A percentile compares a stretch with the other conserved stretches of the same genome.
Conservation (phyloP, 257 asterid species). For the Prunella vulgaris region DNA sequence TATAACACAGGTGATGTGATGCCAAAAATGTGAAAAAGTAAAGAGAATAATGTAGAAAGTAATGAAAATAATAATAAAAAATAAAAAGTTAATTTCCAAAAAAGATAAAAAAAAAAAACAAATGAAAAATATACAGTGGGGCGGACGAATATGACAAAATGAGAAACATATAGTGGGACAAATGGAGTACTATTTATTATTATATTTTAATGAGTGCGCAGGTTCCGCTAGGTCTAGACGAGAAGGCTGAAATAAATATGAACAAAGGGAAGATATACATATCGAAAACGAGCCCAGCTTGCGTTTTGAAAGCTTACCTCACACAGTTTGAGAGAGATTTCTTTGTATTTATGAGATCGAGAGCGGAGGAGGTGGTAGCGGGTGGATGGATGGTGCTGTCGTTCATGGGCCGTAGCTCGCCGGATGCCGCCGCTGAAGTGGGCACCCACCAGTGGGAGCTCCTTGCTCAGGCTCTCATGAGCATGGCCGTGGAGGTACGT, state of each 20-base stretch:
- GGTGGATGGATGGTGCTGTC: slow-evolving; percentile 66
- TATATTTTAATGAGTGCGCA: slow-evolving; percentile 7
- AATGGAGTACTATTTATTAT: too few species aligned
- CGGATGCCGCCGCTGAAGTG: slow-evolving; percentile 40
- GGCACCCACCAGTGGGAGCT: slow-evolving; percentile 69
- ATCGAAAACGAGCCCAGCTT: slow-evolving; percentile 44
- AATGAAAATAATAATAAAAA: too few species aligned
- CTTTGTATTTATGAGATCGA: slow-evolving; percentile 37
- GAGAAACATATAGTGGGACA: too few species aligned
- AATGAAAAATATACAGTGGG: too few species aligned
- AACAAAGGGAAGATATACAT: slow-evolving; percentile 69
- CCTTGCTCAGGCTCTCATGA: slow-evolving; percentile 47
- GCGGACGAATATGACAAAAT: too few species aligned
- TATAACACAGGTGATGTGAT: too few species aligned
- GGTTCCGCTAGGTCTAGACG: slow-evolving; percentile 40
- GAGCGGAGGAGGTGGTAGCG: slow-evolving; percentile 52
- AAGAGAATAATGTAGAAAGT: too few species aligned
- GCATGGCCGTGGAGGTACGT: slow-evolving; percentile 48
- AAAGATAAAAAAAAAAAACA: too few species aligned
- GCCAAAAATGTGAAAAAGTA: too few species aligned
- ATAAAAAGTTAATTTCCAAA: too few species aligned
- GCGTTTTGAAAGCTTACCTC: slow-evolving; percentile 40
- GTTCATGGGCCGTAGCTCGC: slow-evolving; percentile 46
- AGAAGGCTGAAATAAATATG: slow-evolving; percentile 9
- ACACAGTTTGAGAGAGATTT: slow-evolving; percentile 52